Conservation (phyloP, 495 filamentous ascomycete genomes). For the Xylaria bambusicola region DNA sequence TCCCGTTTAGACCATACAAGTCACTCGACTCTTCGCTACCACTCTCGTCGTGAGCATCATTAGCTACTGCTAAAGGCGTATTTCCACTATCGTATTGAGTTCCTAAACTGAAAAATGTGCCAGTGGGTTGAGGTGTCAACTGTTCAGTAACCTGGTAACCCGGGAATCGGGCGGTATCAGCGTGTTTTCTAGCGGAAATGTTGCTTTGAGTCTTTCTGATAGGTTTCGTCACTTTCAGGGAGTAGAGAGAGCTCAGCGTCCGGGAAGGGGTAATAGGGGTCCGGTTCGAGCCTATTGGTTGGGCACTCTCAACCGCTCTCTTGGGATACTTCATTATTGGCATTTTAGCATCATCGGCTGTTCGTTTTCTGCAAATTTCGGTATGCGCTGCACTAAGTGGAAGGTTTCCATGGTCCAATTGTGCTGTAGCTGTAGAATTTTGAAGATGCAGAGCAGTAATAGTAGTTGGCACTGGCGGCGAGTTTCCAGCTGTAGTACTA, state of each 20-base stretch:
- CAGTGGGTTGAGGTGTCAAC: background rate
- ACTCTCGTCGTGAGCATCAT: background rate
- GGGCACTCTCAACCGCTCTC: background rate
- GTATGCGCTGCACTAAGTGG: background rate
- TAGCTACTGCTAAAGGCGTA: background rate
- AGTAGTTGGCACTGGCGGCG: background rate
- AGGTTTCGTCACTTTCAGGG: constrained; percentile 9
- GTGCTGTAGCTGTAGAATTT: background rate
- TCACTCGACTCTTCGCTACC: background rate
- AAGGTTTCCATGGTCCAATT: background rate
- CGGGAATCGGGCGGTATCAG: background rate
- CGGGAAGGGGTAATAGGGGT: background rate
- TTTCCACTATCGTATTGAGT: background rate
- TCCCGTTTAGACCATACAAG: constrained; percentile 28
- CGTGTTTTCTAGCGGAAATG: background rate
- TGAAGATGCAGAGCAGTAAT: background rate
- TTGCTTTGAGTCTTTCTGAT: background rate
- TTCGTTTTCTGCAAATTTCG: constrained; percentile 2
- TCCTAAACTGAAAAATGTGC: background rate
- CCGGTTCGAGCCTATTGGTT: background rate
- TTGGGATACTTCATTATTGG: constrained; percentile 2
- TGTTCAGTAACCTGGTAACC: background rate
- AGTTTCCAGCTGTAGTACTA: too few species aligned
- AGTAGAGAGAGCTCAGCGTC: background rate
- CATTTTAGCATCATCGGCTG: background rate